A percentile compares a stretch with the other conserved stretches of the same genome.
phyloP scores from a whole-genome alignment of 352 stramenopile genomes.

The Globisporangium cederbergense region DNA sequence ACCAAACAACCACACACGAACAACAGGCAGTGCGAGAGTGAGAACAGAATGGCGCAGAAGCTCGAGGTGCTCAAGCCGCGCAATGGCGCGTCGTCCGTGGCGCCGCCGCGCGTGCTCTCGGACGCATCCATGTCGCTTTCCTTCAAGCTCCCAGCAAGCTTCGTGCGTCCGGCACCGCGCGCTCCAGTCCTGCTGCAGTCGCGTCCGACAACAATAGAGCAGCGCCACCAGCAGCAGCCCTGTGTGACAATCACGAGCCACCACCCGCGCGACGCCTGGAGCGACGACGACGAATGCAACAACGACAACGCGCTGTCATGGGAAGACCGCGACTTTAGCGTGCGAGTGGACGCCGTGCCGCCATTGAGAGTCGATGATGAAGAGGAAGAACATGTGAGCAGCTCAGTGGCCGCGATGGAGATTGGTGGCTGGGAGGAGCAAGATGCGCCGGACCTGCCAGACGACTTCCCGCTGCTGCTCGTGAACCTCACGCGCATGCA shows the following conservation, averaged over 20 bases:
- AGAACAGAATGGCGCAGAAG: slow-evolving; percentile 14
- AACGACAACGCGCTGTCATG: slow-evolving; percentile 25
- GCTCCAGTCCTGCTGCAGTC: background rate
- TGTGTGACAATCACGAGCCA: background rate
- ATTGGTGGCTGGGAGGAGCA: slow-evolving; percentile 41
- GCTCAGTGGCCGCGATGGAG: slow-evolving; percentile 7
- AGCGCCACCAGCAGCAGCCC: background rate
- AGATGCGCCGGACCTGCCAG: slow-evolving; percentile 35
- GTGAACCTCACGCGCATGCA: slow-evolving; percentile 62
- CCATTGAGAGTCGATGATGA: background rate
- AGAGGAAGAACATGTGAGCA: background rate
- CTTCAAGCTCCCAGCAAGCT: slow-evolving; percentile 37
- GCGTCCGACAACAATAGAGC: background rate
- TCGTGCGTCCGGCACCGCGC: slow-evolving; percentile 6
- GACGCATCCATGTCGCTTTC: slow-evolving; percentile 46
- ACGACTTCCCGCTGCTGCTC: slow-evolving; percentile 68
- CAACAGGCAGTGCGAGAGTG: too few species aligned
- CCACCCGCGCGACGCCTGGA: slow-evolving; percentile 1
- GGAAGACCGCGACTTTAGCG: slow-evolving; percentile 37
- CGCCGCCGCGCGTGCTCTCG: slow-evolving; percentile 25
- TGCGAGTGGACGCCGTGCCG: background rate
- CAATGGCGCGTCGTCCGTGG: slow-evolving; percentile 10
- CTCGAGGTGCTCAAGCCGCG: slow-evolving; percentile 46
- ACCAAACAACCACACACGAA: too few species aligned
- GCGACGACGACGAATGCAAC: background rate